Percentiles rank a stretch among this genome's conserved stretches.
These are phyloP conservation scores for Flaveria brownii DNA, from an alignment of 129 eudicot species.

Conservation along the genomic window DNA sequence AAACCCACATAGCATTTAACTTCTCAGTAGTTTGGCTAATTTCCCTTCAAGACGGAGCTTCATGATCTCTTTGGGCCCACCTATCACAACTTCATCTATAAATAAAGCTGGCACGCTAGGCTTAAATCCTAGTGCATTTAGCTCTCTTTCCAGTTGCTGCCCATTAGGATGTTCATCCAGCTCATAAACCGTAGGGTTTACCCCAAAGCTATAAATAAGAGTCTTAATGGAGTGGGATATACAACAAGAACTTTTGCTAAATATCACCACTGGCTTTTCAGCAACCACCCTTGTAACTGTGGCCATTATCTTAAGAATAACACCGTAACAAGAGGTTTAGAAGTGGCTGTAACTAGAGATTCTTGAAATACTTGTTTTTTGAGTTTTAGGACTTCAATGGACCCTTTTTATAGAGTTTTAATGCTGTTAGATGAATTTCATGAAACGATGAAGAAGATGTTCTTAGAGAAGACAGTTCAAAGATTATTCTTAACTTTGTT, in stretches of 20 bases:
- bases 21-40: slow-evolving; percentile 49
- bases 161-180: slow-evolving; percentile 52
- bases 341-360: slow-evolving; percentile 4
- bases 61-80: slow-evolving; percentile 57
- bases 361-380: slow-evolving; percentile 3
- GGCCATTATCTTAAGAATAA: slow-evolving; percentile 32
- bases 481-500: slow-evolving; percentile 7
- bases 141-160: slow-evolving; percentile 33
- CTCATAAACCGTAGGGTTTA: slow-evolving; percentile 53
- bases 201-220: slow-evolving; percentile 51
- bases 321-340: background rate
- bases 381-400: slow-evolving; percentile 3
- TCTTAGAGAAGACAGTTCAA: background rate
- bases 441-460: background rate
- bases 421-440: background rate
- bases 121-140: slow-evolving; percentile 38
- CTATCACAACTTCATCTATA: slow-evolving; percentile 42
- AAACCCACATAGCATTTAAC: slow-evolving; percentile 38
- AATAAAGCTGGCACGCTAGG: slow-evolving; percentile 42
- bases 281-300: slow-evolving; percentile 34
- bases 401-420: slow-evolving; percentile 7
- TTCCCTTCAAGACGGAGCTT: slow-evolving; percentile 45
- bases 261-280: slow-evolving; percentile 59
- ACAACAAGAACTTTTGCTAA: slow-evolving; percentile 58
- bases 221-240: slow-evolving; percentile 53